Conservation (phyloP, 108 stramenopile species). For the Cyclotella distinguenda region DNA sequence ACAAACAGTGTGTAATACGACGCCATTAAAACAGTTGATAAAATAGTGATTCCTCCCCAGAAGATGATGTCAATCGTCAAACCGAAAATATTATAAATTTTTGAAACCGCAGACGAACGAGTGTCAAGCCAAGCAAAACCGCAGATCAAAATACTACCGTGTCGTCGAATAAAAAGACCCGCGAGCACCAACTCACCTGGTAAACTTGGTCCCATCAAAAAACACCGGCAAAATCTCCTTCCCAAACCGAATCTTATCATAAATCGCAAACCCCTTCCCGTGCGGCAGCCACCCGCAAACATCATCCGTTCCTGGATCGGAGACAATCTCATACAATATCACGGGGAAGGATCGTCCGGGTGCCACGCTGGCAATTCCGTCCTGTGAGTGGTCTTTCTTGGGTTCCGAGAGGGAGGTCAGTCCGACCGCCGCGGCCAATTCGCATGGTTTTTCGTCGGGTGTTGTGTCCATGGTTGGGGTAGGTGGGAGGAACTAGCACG, state of each 20-base stretch:
- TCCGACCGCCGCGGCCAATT: constrained; percentile 4
- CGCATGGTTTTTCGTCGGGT: too few relatives aligned
- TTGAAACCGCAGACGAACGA: too few relatives aligned
- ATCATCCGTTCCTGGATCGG: constrained; percentile 46
- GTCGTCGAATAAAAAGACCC: not conserved
- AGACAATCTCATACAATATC: constrained; percentile 19
- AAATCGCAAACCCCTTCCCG: constrained; percentile 63
- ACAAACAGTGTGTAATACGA: too few relatives aligned
- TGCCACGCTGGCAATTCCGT: not conserved
- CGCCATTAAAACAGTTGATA: too few relatives aligned
- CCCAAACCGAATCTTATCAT: constrained; percentile 60
- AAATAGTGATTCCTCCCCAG: too few relatives aligned
- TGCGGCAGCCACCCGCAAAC: constrained; percentile 65
- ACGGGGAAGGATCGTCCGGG: constrained; percentile 21
- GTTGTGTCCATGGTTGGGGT: too few relatives aligned
- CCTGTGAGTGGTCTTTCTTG: not conserved
- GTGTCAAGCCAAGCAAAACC: not conserved
- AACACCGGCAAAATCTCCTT: constrained; percentile 68
- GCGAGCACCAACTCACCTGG: constrained; percentile 8
- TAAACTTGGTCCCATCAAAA: constrained; percentile 73
- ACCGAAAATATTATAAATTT: too few relatives aligned
- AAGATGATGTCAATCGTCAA: too few relatives aligned
- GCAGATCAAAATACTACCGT: not conserved
- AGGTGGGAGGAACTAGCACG: too few relatives aligned
- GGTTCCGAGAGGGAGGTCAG: constrained; percentile 2